These are phyloP conservation scores for Lolium multiflorum DNA, from an alignment of 176 grass and related monocot species.

Conservation along the genomic window DNA sequence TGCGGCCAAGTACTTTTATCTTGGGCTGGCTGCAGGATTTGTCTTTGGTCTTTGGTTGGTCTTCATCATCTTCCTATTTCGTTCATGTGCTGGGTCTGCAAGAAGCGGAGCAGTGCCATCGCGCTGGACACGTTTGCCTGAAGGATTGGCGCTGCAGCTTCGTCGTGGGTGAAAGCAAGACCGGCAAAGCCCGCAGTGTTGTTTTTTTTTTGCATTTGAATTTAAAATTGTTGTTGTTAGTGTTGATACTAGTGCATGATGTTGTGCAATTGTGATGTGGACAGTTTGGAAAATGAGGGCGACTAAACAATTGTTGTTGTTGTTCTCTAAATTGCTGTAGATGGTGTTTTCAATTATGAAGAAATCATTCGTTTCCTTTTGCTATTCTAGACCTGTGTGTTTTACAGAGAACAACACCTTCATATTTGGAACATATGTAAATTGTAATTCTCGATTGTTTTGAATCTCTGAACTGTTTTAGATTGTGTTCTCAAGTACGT, in stretches of 20 bases:
- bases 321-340: background rate
- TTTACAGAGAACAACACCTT: background rate
- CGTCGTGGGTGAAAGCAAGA: constrained; percentile 9
- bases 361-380: background rate
- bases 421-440: background rate
- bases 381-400: background rate
- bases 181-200: background rate
- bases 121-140: background rate
- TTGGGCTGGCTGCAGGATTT: constrained; percentile 36
- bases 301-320: background rate
- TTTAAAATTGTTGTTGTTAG: background rate
- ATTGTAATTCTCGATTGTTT: background rate
- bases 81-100: background rate
- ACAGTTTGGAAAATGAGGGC: background rate
- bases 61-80: constrained; percentile 14
- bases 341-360: background rate
- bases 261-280: background rate
- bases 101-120: background rate
- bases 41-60: constrained; percentile 39
- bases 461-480: background rate
- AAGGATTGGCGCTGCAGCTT: constrained; percentile 2
- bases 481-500: background rate
- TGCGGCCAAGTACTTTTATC: background rate
- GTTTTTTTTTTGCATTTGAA: background rate
- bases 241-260: background rate